Evolutionary conservation across 352 stramenopile species (phyloP), one percentile per base, ranked within the genome.

Genomic region (Nothophytophthora sp.): DNA sequence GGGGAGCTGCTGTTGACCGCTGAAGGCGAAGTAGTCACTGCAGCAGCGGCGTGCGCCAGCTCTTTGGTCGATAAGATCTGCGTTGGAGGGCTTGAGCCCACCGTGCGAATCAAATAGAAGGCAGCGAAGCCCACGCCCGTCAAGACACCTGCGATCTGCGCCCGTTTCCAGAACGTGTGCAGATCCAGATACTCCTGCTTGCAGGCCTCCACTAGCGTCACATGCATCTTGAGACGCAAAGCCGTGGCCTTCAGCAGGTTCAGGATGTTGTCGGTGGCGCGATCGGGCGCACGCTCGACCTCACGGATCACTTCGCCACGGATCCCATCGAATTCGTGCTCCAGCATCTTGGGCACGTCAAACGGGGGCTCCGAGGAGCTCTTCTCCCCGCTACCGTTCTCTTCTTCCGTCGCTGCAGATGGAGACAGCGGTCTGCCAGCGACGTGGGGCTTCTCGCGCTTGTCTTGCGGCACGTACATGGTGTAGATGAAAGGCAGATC

Each of bases 401-500:
- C 63, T 11, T 57, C 55, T 12, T 30, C 40, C 2, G 23, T 13
- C 16, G 42, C n/a, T n/a, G n/a, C n/a, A n/a, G n/a, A n/a, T n/a
- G n/a, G n/a, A n/a, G n/a, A 32, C 47, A 52, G 44, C 32, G 50
- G 48, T 16, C 41, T 66, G 15, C 30, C 46, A 15, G 50, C 20
- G n/a, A n/a, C n/a, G n/a, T n/a, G n/a, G n/a, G n/a, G n/a, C 4
- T 65, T 27, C 13, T 73, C 63, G 11, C 68, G 66, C 50, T 88
- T 65, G 32, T 88, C 76, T 25, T 80, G 71, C 0, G 85, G 85
- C 5, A 95, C 85, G 55, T 95, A 92, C 85, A 95, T 95, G 8
- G 85, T 91, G 60, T 93, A 95, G 46, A 95, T 93, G 56, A 92
- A 92, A 19, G 85, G 85, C 59, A 95, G 37, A 28, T 95, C 85